Percentiles rank a stretch among this genome's conserved stretches.
Conservation (phyloP, 805 yeast species). For the Nematodospora valgi region DNA sequence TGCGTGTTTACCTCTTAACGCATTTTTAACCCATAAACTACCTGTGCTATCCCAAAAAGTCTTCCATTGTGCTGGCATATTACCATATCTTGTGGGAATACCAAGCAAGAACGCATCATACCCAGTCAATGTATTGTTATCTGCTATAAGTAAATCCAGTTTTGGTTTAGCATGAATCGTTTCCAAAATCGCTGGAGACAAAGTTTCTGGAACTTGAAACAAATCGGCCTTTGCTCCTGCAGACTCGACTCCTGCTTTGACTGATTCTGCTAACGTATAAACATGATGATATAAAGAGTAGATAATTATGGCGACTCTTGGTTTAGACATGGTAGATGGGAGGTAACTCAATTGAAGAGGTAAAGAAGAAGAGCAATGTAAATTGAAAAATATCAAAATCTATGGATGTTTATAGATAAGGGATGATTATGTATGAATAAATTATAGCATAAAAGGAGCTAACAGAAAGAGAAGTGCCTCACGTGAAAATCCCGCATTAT, state of each 20-base stretch:
- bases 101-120: constrained; percentile 81
- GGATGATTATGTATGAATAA: too few species aligned
- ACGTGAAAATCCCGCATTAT: too few species aligned
- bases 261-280: constrained; percentile 63
- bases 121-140: constrained; percentile 49
- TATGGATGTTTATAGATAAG: too few species aligned
- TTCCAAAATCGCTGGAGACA: constrained; percentile 56
- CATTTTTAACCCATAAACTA: constrained; percentile 69
- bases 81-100: constrained; percentile 77
- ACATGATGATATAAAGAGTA: constrained; percentile 83
- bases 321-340: too few species aligned
- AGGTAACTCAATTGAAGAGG: too few species aligned
- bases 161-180: constrained; percentile 63
- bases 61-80: constrained; percentile 71
- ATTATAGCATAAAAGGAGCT: too few species aligned
- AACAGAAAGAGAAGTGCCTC: too few species aligned
- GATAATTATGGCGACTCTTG: constrained; percentile 68
- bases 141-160: constrained; percentile 53
- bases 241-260: constrained; percentile 63
- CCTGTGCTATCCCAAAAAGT: constrained; percentile 79
- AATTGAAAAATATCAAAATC: too few species aligned
- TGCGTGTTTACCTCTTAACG: constrained; percentile 67
- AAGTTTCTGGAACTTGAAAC: constrained; percentile 79
- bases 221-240: constrained; percentile 65
- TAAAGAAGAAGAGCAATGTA: too few species aligned